Evolutionary conservation across 441 rosid species (phyloP).

Genomic region (Biscutella laevigata): DNA sequence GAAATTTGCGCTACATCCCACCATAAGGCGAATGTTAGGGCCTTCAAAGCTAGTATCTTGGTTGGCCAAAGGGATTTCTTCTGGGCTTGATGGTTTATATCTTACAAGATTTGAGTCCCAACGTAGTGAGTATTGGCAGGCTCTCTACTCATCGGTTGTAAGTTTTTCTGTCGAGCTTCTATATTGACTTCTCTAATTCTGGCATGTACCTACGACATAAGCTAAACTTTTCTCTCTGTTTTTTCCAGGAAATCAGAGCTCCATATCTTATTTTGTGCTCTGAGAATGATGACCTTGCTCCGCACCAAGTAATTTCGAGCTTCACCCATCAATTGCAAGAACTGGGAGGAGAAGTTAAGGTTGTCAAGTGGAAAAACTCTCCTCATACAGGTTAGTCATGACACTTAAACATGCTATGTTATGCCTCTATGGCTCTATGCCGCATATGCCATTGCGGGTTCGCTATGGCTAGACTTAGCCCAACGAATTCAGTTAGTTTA

Average conservation of each 20-base stretch:
- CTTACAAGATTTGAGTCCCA: slow-evolving; percentile 80
- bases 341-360: slow-evolving; percentile 70
- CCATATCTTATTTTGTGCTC: slow-evolving; percentile 86
- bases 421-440: too few relatives aligned
- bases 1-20: slow-evolving; percentile 57
- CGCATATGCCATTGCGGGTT: not conserved
- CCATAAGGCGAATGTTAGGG: slow-evolving; percentile 58
- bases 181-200: not conserved
- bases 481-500: too few relatives aligned
- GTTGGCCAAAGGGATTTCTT: slow-evolving; percentile 67
- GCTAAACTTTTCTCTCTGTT: slow-evolving; percentile 5
- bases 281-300: slow-evolving; percentile 66
- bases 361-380: slow-evolving; percentile 69
- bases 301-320: slow-evolving; percentile 40
- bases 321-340: slow-evolving; percentile 51
- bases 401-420: not conserved
- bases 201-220: not conserved
- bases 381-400: slow-evolving; percentile 58
- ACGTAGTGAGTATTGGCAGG: slow-evolving; percentile 82
- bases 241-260: slow-evolving; percentile 56
- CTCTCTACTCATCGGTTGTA: slow-evolving; percentile 68
- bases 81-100: slow-evolving; percentile 69
- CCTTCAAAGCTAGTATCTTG: slow-evolving; percentile 63
- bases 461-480: not conserved
- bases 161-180: slow-evolving; percentile 27